Conservation (phyloP, 2,329 filamentous ascomycete genomes). For the Periconia sp. region DNA sequence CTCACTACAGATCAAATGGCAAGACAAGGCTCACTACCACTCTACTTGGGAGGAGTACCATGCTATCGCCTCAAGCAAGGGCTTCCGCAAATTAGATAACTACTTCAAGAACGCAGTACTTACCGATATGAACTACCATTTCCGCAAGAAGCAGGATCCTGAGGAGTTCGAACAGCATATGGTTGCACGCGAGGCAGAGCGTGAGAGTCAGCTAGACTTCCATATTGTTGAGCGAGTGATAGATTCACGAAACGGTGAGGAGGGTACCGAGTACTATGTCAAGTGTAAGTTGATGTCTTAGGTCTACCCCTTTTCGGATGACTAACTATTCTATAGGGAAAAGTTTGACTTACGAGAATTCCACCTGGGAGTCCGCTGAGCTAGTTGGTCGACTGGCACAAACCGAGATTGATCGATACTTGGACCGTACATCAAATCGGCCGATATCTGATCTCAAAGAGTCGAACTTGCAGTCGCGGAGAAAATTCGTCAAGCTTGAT, state of each 20-base stretch:
- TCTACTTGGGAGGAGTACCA: slow-evolving; percentile 91
- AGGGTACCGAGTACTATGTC: slow-evolving; percentile 85
- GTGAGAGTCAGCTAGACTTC: slow-evolving; percentile 87
- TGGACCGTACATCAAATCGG: slow-evolving; percentile 81
- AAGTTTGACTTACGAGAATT: slow-evolving; percentile 88
- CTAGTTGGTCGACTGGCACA: slow-evolving; percentile 81
- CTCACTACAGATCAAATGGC: slow-evolving; percentile 84
- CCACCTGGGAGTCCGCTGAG: slow-evolving; percentile 86
- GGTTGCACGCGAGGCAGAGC: slow-evolving; percentile 89
- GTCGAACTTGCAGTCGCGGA: slow-evolving; percentile 74
- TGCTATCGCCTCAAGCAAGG: slow-evolving; percentile 75
- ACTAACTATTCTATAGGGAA: slow-evolving; percentile 61
- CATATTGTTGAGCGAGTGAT: slow-evolving; percentile 94
- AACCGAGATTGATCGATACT: slow-evolving; percentile 87
- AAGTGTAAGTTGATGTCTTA: slow-evolving; percentile 69
- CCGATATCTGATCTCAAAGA: slow-evolving; percentile 82
- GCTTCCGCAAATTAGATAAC: slow-evolving; percentile 89
- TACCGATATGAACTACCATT: slow-evolving; percentile 73
- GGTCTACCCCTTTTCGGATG: slow-evolving; percentile 13
- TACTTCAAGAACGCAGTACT: slow-evolving; percentile 86
- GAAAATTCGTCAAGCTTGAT: slow-evolving; percentile 62
- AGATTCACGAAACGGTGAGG: slow-evolving; percentile 78
- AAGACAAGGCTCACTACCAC: slow-evolving; percentile 92
- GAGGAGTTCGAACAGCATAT: slow-evolving; percentile 94
- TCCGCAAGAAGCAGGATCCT: slow-evolving; percentile 64